Evolutionary conservation across 305 asterid genomes (phyloP).

Genomic region (Plantago coronopus): DNA sequence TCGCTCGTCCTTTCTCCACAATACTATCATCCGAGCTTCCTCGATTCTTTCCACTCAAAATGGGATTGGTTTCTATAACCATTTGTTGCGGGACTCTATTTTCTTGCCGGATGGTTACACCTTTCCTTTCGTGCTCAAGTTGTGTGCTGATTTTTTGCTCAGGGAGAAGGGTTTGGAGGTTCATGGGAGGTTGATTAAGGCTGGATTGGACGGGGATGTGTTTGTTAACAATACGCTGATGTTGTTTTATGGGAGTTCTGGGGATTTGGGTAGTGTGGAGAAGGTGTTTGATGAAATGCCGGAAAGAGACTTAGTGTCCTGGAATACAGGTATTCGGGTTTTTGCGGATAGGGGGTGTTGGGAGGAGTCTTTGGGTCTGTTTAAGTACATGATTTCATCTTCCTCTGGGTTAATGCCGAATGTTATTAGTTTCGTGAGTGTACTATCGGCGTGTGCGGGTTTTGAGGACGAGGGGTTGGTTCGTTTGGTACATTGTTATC

Average conservation of each 20-base stretch:
- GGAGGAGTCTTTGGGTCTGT: slow-evolving; percentile 35
- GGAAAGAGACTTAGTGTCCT: slow-evolving; percentile 47
- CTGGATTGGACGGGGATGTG: slow-evolving; percentile 49
- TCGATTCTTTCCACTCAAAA: slow-evolving; percentile 29
- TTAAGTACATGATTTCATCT: slow-evolving; percentile 38
- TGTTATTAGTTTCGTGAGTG: slow-evolving; percentile 56
- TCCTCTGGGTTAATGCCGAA: slow-evolving; percentile 44
- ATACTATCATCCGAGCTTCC: slow-evolving; percentile 62
- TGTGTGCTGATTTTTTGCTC: slow-evolving; percentile 49
- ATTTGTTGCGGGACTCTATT: slow-evolving; percentile 36
- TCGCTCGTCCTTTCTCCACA: slow-evolving; percentile 68
- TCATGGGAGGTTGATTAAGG: slow-evolving; percentile 58
- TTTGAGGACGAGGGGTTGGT: slow-evolving; percentile 41
- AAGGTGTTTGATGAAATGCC: too few species aligned
- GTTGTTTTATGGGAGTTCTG: slow-evolving; percentile 51
- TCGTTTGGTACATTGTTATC: slow-evolving; percentile 49
- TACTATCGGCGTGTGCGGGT: slow-evolving; percentile 50
- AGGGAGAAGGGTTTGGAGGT: slow-evolving; percentile 59
- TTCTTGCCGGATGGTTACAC: slow-evolving; percentile 61
- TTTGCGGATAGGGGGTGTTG: slow-evolving; percentile 33
- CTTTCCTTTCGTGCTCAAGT: slow-evolving; percentile 63
- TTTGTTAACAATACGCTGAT: slow-evolving; percentile 64
- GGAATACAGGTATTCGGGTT: slow-evolving; percentile 55
- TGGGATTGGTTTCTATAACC: slow-evolving; percentile 49
- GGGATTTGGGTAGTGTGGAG: slow-evolving; percentile 40